phyloP scores from a whole-genome alignment of 2,329 filamentous ascomycete species.

The Didymosphaeria variabile region DNA sequence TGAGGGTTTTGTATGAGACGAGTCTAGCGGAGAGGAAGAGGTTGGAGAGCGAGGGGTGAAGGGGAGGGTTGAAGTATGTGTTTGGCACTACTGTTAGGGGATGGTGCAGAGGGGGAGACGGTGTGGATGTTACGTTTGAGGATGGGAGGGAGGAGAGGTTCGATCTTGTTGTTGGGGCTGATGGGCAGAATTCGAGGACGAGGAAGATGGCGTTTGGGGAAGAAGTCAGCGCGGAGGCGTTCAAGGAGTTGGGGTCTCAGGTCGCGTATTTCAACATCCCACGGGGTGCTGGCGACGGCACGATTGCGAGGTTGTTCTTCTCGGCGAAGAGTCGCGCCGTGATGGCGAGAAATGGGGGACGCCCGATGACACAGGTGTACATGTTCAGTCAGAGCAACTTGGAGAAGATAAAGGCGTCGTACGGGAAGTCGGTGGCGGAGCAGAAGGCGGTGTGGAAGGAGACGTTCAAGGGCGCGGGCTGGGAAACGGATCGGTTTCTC shows the following conservation, averaged over 20 bases:
- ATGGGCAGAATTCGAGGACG: slow-evolving; percentile 62
- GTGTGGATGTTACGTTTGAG: slow-evolving; percentile 53
- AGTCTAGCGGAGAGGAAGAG: slow-evolving; percentile 52
- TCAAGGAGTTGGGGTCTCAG: slow-evolving; percentile 32
- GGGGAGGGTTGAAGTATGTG: slow-evolving; percentile 36
- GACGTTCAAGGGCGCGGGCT: slow-evolving; percentile 55
- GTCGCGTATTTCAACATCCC: slow-evolving; percentile 50
- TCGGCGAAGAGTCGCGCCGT: slow-evolving; percentile 47
- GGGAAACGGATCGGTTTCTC: slow-evolving; percentile 55
- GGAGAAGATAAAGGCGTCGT: slow-evolving; percentile 33
- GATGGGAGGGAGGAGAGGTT: slow-evolving; percentile 55
- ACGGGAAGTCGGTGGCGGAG: slow-evolving; percentile 24
- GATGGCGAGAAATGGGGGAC: slow-evolving; percentile 53
- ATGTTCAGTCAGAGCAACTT: slow-evolving; percentile 39
- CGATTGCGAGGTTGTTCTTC: slow-evolving; percentile 48
- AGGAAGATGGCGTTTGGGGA: slow-evolving; percentile 20
- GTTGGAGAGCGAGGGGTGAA: slow-evolving; percentile 26
- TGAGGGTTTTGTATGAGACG: slow-evolving; percentile 57
- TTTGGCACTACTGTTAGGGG: slow-evolving; percentile 34
- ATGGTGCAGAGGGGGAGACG: slow-evolving; percentile 41
- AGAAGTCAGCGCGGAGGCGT: slow-evolving; percentile 20
- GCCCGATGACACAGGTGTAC: slow-evolving; percentile 51
- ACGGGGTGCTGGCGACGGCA: slow-evolving; percentile 41
- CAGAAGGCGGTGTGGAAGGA: slow-evolving; percentile 54
- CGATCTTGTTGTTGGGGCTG: slow-evolving; percentile 64